Percentiles rank a stretch among this genome's conserved stretches.
phyloP scores from a whole-genome alignment of 805 yeast genomes.

The Teunomyces aglyptinius region DNA sequence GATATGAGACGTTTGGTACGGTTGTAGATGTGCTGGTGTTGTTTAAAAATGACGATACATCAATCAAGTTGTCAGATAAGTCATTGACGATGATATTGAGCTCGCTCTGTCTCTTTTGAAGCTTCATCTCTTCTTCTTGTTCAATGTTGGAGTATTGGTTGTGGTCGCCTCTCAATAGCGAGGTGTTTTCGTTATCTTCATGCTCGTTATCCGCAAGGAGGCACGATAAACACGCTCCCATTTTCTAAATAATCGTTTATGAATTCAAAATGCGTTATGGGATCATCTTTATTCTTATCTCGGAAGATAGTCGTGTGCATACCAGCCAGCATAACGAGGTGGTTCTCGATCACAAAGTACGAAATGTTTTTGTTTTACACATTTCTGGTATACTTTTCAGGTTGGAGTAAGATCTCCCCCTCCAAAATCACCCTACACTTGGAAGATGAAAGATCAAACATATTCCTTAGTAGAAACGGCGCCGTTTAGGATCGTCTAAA shows the following conservation, averaged over 20 bases:
- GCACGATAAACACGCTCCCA: constrained; percentile 53
- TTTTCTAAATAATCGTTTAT: constrained; percentile 10
- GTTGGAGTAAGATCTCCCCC: no score
- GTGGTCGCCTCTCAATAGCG: constrained; percentile 27
- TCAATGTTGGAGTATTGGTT: constrained; percentile 25
- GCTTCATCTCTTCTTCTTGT: constrained; percentile 39
- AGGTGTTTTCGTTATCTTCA: constrained; percentile 39
- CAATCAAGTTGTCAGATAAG: constrained; percentile 15
- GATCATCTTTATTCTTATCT: not conserved
- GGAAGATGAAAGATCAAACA: no score
- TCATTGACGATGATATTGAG: constrained; percentile 47
- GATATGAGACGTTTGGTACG: constrained; percentile 3
- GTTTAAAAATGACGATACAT: constrained; percentile 14
- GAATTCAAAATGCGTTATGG: not conserved
- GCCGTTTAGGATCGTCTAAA: no score
- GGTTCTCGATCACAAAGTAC: no score
- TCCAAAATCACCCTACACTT: no score
- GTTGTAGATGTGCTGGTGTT: constrained; percentile 6
- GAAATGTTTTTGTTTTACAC: no score
- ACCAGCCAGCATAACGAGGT: constrained; percentile 4
- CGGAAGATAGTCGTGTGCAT: constrained; percentile 2
- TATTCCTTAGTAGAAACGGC: no score
- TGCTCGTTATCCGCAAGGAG: constrained; percentile 37
- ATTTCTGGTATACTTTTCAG: no score
- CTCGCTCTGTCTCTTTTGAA: constrained; percentile 47